phyloP scores from a whole-genome alignment of 495 filamentous ascomycete genomes.

The Xanthoparmelia taractica region DNA sequence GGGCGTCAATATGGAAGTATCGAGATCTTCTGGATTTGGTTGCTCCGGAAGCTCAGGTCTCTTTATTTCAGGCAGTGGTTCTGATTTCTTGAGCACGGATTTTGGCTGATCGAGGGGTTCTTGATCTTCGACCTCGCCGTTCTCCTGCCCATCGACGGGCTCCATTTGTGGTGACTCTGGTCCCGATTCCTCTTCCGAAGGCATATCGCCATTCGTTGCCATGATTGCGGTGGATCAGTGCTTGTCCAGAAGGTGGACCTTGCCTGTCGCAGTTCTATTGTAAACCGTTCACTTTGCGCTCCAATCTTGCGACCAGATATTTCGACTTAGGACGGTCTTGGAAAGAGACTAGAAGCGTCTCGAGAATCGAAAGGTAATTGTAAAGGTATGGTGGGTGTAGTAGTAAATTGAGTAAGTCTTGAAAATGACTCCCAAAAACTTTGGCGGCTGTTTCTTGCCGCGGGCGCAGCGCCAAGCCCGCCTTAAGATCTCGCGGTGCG shows the following conservation, averaged over 20 bases:
- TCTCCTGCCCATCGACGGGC: slow-evolving; percentile 44
- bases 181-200: slow-evolving; percentile 50
- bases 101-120: slow-evolving; percentile 52
- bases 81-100: slow-evolving; percentile 58
- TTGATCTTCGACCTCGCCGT: slow-evolving; percentile 46
- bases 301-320: not conserved
- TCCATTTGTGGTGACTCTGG: slow-evolving; percentile 52
- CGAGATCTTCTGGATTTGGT: slow-evolving; percentile 78
- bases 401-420: not conserved
- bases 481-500: not conserved
- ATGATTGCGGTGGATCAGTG: slow-evolving; percentile 39
- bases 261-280: not conserved
- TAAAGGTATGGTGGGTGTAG: too few species aligned
- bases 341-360: not conserved
- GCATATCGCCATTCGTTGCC: slow-evolving; percentile 56
- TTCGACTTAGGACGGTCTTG: not conserved
- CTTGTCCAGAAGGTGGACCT: not conserved
- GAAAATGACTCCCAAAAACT: not conserved
- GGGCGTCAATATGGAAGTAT: slow-evolving; percentile 68
- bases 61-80: slow-evolving; percentile 39
- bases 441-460: slow-evolving; percentile 6
- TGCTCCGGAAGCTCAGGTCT: slow-evolving; percentile 72
- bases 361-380: not conserved
- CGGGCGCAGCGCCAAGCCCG: not conserved
- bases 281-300: not conserved